These are phyloP conservation scores for Rhododendron mucronatum DNA, from an alignment of 148 eudicot genomes.

Conservation along the genomic window DNA sequence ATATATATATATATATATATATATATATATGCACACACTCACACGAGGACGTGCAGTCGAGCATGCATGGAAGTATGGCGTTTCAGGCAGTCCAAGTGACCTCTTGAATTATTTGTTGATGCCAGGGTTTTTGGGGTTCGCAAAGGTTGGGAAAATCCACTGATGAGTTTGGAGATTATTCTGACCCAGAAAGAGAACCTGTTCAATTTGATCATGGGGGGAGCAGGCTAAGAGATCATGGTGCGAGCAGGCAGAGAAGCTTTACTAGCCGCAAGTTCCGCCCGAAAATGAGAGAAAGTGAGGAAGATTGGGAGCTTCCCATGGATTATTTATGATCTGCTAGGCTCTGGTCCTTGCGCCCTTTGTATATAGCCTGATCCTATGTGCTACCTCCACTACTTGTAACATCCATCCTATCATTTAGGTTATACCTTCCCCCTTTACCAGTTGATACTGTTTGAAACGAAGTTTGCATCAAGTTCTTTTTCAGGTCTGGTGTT, in stretches of 20 bases:
- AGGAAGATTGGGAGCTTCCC: slow-evolving; percentile 58
- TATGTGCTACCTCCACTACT: background rate
- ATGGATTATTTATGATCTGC: slow-evolving; percentile 49
- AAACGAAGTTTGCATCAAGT: background rate
- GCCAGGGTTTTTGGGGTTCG: slow-evolving; percentile 51
- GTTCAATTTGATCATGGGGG: slow-evolving; percentile 10
- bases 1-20: background rate
- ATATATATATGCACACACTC: background rate
- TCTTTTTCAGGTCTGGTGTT: background rate
- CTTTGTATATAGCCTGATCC: slow-evolving; percentile 4
- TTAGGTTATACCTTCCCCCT: background rate
- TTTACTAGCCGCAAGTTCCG: slow-evolving; percentile 20
- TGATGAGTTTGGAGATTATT: slow-evolving; percentile 22
- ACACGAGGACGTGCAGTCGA: background rate
- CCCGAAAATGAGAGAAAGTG: slow-evolving; percentile 16
- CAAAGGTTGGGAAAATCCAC: slow-evolving; percentile 21
- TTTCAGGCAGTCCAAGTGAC: background rate
- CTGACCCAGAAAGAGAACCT: slow-evolving; percentile 20
- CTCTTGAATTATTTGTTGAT: background rate
- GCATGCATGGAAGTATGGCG: background rate
- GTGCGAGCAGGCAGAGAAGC: slow-evolving; percentile 24
- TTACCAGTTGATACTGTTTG: background rate
- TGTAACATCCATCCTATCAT: background rate
- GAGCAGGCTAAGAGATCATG: slow-evolving; percentile 19
- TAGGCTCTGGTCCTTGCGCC: background rate